A percentile compares a stretch with the other conserved stretches of the same genome.
Conservation (phyloP, 345 rosid genomes). For the Angophora floribunda region DNA sequence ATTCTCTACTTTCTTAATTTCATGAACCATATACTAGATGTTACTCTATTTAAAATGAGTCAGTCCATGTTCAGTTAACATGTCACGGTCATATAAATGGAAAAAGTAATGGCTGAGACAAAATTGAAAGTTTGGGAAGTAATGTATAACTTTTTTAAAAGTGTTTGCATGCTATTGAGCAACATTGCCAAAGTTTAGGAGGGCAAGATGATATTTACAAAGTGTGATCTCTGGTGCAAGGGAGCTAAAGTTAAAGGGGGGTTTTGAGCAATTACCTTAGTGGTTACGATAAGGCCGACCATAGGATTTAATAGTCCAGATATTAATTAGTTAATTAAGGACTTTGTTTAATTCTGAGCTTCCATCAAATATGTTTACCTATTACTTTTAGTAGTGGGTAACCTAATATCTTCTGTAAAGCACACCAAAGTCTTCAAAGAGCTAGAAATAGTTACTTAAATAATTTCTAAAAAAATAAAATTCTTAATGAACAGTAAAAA, state of each 20-base stretch:
- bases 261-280: no score
- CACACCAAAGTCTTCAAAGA: not conserved
- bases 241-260: not conserved
- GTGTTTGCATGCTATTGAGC: not conserved
- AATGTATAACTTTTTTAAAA: not conserved
- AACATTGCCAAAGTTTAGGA: not conserved
- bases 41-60: no score
- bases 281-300: no score
- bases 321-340: not conserved
- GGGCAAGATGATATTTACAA: not conserved
- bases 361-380: not conserved
- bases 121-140: not conserved
- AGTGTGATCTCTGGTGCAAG: no score
- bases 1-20: no score
- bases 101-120: not conserved
- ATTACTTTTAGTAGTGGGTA: not conserved
- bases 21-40: no score
- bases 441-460: not conserved
- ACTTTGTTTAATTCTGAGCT: accelerated
- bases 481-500: no score
- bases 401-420: accelerated
- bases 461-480: no score
- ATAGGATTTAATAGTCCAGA: no score
- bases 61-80: no score
- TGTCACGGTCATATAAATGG: not conserved